Conservation (phyloP, 2,329 filamentous ascomycete genomes). For the Fusarium sambucinum region DNA sequence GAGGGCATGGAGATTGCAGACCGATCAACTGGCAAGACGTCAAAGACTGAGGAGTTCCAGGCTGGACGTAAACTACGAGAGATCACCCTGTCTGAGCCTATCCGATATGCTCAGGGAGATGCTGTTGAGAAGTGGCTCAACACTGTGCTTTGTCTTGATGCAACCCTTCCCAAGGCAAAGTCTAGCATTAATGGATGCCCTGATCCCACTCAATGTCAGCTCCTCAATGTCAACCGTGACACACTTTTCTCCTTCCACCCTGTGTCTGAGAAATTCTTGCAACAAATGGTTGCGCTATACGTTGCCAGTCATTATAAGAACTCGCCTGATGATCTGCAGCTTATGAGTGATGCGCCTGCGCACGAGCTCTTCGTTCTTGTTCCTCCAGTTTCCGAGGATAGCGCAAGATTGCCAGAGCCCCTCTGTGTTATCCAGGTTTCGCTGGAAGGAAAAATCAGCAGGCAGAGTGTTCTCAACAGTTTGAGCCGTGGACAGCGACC, state of each 20-base stretch:
- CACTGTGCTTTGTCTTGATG: slow-evolving; percentile 91
- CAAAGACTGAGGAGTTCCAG: slow-evolving; percentile 72
- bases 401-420: slow-evolving; percentile 86
- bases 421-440: slow-evolving; percentile 95
- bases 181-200: slow-evolving; percentile 82
- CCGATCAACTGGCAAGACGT: slow-evolving; percentile 79
- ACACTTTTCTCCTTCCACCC: slow-evolving; percentile 98
- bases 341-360: slow-evolving; percentile 97
- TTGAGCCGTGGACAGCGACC: slow-evolving; percentile 90
- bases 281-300: slow-evolving; percentile 98
- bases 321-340: slow-evolving; percentile 95
- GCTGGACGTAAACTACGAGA: slow-evolving; percentile 87
- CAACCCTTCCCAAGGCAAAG: slow-evolving; percentile 84
- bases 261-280: slow-evolving; percentile 95
- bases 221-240: slow-evolving; percentile 94
- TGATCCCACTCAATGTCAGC: slow-evolving; percentile 89
- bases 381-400: slow-evolving; percentile 82
- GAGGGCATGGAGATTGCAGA: slow-evolving; percentile 78
- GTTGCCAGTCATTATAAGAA: slow-evolving; percentile 99
- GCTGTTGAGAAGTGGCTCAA: slow-evolving; percentile 97
- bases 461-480: slow-evolving; percentile 90
- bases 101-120: slow-evolving; percentile 92
- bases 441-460: slow-evolving; percentile 93
- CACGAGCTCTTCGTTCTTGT: slow-evolving; percentile 97
- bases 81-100: slow-evolving; percentile 92